Evolutionary conservation across 2,329 filamentous ascomycete species (phyloP), one percentile per base, ranked within the genome.

Genomic region (Bipolaris cookei): DNA sequence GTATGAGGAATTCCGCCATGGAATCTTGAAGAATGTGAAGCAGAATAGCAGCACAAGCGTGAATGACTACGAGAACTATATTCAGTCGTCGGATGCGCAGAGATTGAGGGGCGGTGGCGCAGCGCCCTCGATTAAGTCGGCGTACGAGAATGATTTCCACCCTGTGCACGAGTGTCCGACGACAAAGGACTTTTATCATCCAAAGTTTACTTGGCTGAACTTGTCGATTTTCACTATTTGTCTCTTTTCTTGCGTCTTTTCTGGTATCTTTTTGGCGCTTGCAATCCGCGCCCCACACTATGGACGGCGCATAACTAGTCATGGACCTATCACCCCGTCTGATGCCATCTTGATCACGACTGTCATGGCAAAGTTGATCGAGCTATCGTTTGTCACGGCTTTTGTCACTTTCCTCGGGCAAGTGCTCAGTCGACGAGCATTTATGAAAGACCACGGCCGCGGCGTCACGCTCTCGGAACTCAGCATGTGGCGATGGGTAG

Each of bases 371-470:
- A 94, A 93, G 75, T 84, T 88, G 0, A 90, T 93, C 45, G 91
- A 94, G 75, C 71, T 93, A 62, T 87, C 88, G 0, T 94, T 92
- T 67, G 89, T 91, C 3, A 91, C 90, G 0, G 87, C 91, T 0
- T 90, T 91, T 58, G 88, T 93, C 1, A 84, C 88, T 0, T 90
- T 90, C 52, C 72, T 93, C 0, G 91, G 91, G 0, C 91, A 95
- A 71, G 84, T 90, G 0, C 76, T 94, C 14, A 91, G 86, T n/a
- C 82, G 89, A 18, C 80, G 88, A 52, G 88, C 90, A 0, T 83
- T 91, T 53, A 82, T 83, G 21, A 83, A 82, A 51, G 79, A 82
- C 7, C 63, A 72, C 7, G 83, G 86, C 0, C 77, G 79, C 2
- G 90, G 90, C 2, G 83, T 93, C 56, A 91, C 86, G 0, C 82